Percentiles rank a stretch among this genome's conserved stretches.
Evolutionary conservation across 345 rosid genomes (phyloP).

Genomic region (Cardamine chenopodiifolia): DNA sequence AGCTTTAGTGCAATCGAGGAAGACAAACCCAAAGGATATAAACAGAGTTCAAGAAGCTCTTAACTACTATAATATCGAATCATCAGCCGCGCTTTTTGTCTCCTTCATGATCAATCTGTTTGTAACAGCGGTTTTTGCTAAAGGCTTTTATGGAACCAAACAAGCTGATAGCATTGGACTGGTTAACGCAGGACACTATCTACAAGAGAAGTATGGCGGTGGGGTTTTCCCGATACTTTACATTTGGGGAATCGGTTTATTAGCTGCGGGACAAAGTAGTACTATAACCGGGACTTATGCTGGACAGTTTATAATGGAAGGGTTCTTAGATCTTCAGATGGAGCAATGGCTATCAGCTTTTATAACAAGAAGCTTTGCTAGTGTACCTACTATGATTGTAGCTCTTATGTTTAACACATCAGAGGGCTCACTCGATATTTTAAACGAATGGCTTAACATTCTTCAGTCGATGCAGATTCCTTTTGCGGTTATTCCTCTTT

Average conservation of each 20-base stretch:
- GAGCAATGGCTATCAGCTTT: constrained; percentile 89
- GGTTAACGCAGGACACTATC: constrained; percentile 83
- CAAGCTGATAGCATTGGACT: constrained; percentile 76
- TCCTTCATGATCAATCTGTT: constrained; percentile 82
- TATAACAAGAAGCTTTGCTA: constrained; percentile 84
- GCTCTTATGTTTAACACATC: constrained; percentile 75
- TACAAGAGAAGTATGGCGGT: constrained; percentile 81
- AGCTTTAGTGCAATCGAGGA: constrained; percentile 88
- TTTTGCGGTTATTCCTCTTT: constrained; percentile 88
- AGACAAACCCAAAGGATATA: constrained; percentile 64
- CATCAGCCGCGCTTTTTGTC: constrained; percentile 68
- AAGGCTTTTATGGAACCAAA: constrained; percentile 77
- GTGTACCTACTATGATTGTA: constrained; percentile 81
- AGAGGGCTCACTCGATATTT: constrained; percentile 73
- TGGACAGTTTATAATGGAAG: constrained; percentile 97
- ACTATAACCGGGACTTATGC: constrained; percentile 96
- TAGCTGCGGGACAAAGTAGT: constrained; percentile 97
- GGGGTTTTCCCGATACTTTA: constrained; percentile 81
- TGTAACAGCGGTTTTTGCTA: constrained; percentile 90
- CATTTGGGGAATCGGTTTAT: constrained; percentile 89
- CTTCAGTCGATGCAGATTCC: constrained; percentile 96
- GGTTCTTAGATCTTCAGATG: constrained; percentile 81
- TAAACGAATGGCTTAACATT: constrained; percentile 93
- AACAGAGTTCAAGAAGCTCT: constrained; percentile 81
- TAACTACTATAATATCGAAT: constrained; percentile 81